Base-by-base conservation (phyloP, 257 asterid genomes). In the Capsicum chinense region DNA sequence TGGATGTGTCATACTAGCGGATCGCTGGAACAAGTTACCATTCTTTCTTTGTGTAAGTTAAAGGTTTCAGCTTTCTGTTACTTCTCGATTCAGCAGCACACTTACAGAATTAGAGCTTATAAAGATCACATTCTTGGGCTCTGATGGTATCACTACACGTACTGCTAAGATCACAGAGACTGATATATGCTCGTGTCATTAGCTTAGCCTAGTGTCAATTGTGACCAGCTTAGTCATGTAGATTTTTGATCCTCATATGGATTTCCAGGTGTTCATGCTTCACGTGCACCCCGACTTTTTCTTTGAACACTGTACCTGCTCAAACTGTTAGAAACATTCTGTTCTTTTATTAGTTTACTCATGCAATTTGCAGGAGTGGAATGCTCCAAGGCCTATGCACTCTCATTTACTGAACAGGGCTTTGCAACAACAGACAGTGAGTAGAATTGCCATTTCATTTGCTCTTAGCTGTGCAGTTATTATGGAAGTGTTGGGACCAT, bases 341-440 rank as follows among this genome's bases (percentile, higher is more conserved):
- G 57, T 80, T 80, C 44, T 42, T 59, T 12, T 60, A 26, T 21
- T 80, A 63, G 63, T 63, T 42, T 2, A 44, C 56, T 63, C 26
- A 3, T 81, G 58, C 9, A 44, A 52, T 63, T 59, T 88, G 64
- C 19, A 88, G 90, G 90, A 88, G 86, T 88, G 90, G 92, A 90
- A 85, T 83, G 90, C 89, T 88, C 92, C 92, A 50, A 88, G 71
- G 59, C 83, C 87, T 54, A 85, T 81, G 91, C 91, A 90, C 59
- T 79, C 78, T 59, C 85, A 64, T 81, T 85, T 90, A 26, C 81
- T 90, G 48, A 60, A 88, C 69, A 83, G 87, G 56, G 90, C 90
- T 70, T 56, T 88, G 56, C 85, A 85, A 69, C 88, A 35, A 19
- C 81, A 82, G 76, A 85, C 47, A 56, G 92, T 90, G 83, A 90